Base-by-base conservation (phyloP, 2,329 filamentous ascomycete species). In the Ceratocystis destructans region DNA sequence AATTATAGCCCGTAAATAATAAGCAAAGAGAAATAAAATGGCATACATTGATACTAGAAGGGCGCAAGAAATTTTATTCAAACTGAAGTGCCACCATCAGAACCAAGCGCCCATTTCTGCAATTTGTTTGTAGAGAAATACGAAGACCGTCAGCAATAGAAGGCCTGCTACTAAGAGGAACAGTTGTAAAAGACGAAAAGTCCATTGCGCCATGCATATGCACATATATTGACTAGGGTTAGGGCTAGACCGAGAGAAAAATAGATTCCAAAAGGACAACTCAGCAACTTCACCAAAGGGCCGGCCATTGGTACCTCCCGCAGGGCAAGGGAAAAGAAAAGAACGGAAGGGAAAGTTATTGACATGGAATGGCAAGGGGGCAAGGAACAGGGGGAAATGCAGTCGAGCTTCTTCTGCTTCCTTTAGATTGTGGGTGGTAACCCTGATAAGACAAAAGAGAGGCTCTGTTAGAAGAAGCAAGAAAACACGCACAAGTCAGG, bases 371-470 rank as follows among this genome's bases (percentile, higher is more conserved):
- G 5, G 44, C 44, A 53, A 37, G 15, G 28, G 28, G 25, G n/a
- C 61, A 62, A 62, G 61, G 22, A 33, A 62, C 61, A 62, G 12
- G 33, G 61, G 41, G 0, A 5, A 6, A 46, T 31, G 41, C 41
- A 48, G 33, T 44, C 44, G 8, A 41, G 55, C 15, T 31, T 50
- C 62, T 46, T 50, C 17, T 50, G 8, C 28, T 59, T 33, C 62
- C 17, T 64, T 37, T 25, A 17, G 17, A 48, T 48, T 53, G 28
- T 8, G 15, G 25, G 55, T 31, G 25, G 31, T 59, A 59, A 62
- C 45, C 45, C 64, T 72, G 72, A 70, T 65, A 61, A 66, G 50
- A 59, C 28, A 57, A 28, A 62, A 22, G 22, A 59, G 55, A 59
- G 55, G 55, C 55, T 59, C 55, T 59, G 55, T 15, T 31, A 22